A percentile compares a stretch with the other conserved stretches of the same genome.
Evolutionary conservation across 1,284 basidiomycete species (phyloP).

Genomic region (Ceratobasidium theobromae): DNA sequence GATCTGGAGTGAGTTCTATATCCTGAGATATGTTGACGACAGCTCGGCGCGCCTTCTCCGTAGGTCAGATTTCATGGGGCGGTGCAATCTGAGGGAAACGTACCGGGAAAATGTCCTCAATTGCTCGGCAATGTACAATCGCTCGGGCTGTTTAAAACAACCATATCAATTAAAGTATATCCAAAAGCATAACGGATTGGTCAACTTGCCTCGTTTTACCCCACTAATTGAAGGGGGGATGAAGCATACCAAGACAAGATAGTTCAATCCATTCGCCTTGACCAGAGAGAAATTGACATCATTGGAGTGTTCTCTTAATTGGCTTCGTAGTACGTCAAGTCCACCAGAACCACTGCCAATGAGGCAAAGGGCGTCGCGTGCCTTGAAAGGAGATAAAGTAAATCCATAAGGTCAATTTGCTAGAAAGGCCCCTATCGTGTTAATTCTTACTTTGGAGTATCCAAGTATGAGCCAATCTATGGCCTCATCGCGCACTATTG

Average conservation of each 20-base stretch:
- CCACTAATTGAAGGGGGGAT: slow-evolving; percentile 5
- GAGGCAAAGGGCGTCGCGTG: slow-evolving; percentile 28
- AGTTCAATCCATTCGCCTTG: background rate
- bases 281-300: slow-evolving; percentile 11
- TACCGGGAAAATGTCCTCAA: slow-evolving; percentile 21
- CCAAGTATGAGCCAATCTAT: slow-evolving; percentile 23
- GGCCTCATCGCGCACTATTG: background rate
- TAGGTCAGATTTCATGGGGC: background rate
- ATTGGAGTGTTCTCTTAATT: background rate
- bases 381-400: background rate
- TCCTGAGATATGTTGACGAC: slow-evolving; percentile 14
- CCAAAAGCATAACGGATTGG: background rate
- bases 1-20: background rate
- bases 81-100: background rate
- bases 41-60: slow-evolving; percentile 16
- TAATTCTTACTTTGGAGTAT: slow-evolving; percentile 5
- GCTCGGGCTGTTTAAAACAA: slow-evolving; percentile 1
- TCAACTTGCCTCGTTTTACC: slow-evolving; percentile 17
- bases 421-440: too few relatives aligned
- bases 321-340: background rate
- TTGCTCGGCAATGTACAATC: slow-evolving; percentile 15
- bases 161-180: background rate
- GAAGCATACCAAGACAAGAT: background rate
- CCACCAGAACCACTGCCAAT: slow-evolving; percentile 19
- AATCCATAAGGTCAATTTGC: too few relatives aligned